Base-by-base conservation (phyloP, 805 yeast species). In the Jamesozyma rosinii region DNA sequence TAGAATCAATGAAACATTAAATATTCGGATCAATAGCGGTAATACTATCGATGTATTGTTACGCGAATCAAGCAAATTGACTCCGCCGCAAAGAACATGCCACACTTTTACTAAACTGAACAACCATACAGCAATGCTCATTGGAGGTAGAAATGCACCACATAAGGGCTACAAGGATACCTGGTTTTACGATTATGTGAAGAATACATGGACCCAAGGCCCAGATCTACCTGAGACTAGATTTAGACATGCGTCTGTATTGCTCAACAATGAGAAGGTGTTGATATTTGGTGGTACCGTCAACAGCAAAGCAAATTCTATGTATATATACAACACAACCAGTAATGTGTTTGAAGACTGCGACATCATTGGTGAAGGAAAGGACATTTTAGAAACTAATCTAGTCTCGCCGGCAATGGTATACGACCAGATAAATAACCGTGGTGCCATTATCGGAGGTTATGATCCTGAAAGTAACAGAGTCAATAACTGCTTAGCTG, bases 81-180 rank as follows among this genome's bases (percentile, higher is more conserved):
- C 32, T 3, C 58, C 55, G 0, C 44, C 58, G 0, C 66, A 76
- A 8, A 66, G 89, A 44, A 72, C 78, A 76, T 71, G 81, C 46
- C 89, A 83, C 51, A 66, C 79, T 0, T 50, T 77, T 0, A 42
- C 54, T 0, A 32, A 74, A 1, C 15, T 29, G 5, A 51, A 45
- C 2, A 49, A 56, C 13, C 55, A 57, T 1, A 27, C n/a, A 24
- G 35, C 29, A 0, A 43, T 80, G 1, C 47, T 81, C 3, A 61
- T 76, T 29, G 94, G 92, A 2, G 95, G 95, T 3, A 69, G 94
- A 47, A 61, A 71, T 2, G 69, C 77, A 1, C 94, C 95, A 0
- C 70, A 72, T 2, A 56, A 59, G 9, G 62, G 67, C 0, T 55
- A 75, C 20, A 26, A 51, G 4, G 81, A 76, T 38, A 54, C 65